Evolutionary conservation across 768 basidiomycete genomes (phyloP).

Genomic region (Xerocomellus intermedius): DNA sequence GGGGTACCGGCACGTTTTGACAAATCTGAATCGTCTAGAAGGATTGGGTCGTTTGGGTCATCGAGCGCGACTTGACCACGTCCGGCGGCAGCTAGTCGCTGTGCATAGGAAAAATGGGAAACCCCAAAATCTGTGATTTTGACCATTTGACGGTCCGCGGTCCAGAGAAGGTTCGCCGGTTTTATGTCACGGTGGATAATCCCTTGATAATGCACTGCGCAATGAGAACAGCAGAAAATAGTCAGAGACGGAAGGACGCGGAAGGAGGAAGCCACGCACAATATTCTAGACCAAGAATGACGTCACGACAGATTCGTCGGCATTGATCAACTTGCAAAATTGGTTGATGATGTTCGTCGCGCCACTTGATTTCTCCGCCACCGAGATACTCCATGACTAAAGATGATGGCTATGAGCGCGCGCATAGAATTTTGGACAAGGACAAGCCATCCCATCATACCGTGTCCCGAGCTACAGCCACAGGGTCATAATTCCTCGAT

Average conservation of each 20-base stretch:
- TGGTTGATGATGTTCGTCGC: slow-evolving; percentile 59
- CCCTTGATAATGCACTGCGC: slow-evolving; percentile 89
- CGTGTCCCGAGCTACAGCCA: slow-evolving; percentile 32
- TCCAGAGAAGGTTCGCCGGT: slow-evolving; percentile 94
- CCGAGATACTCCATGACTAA: slow-evolving; percentile 95
- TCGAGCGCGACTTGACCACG: slow-evolving; percentile 36
- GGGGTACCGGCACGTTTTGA: slow-evolving; percentile 94
- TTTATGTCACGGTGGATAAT: slow-evolving; percentile 99
- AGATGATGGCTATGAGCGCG: slow-evolving; percentile 22
- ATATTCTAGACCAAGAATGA: slow-evolving; percentile 92
- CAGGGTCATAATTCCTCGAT: slow-evolving; percentile 31
- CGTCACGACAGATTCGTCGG: slow-evolving; percentile 86
- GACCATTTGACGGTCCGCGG: slow-evolving; percentile 78
- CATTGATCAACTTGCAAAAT: slow-evolving; percentile 82
- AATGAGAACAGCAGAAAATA: background rate
- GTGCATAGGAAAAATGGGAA: slow-evolving; percentile 91
- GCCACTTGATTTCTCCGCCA: slow-evolving; percentile 95
- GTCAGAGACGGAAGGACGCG: slow-evolving; percentile 5
- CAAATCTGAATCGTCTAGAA: slow-evolving; percentile 82
- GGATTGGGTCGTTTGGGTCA: slow-evolving; percentile 56
- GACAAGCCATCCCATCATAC: slow-evolving; percentile 27
- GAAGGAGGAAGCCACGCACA: slow-evolving; percentile 51
- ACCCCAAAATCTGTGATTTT: slow-evolving; percentile 99
- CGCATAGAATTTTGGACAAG: slow-evolving; percentile 3
- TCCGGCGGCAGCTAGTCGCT: slow-evolving; percentile 68